phyloP scores from a whole-genome alignment of 2,329 filamentous ascomycete genomes.

The Pseudogymnoascus pannorum region DNA sequence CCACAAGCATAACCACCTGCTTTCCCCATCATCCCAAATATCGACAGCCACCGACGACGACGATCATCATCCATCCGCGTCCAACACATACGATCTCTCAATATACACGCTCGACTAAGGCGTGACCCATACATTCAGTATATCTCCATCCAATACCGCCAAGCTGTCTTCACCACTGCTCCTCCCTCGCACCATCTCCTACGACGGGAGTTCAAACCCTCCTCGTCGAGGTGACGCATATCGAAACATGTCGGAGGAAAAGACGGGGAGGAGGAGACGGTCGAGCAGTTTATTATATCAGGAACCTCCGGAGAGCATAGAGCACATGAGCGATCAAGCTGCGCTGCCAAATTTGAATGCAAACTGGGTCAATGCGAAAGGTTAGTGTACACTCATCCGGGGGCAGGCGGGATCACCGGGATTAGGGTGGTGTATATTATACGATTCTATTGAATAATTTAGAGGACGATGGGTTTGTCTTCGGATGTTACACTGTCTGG shows the following conservation, averaged over 20 bases:
- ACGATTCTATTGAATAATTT: not conserved
- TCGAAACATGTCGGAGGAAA: conserved; percentile 51
- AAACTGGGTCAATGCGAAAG: conserved; percentile 99
- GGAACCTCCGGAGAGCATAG: conserved; percentile 90
- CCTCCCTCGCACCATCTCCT: conserved; percentile 83
- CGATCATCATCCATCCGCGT: not conserved
- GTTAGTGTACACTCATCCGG: conserved; percentile 45
- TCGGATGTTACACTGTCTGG: not conserved
- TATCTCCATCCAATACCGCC: conserved; percentile 61
- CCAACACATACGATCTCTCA: not conserved
- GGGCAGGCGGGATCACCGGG: not conserved
- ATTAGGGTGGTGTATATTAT: not conserved
- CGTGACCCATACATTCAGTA: conserved; percentile 23
- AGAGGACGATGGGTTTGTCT: not conserved
- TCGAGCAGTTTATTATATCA: conserved; percentile 98
- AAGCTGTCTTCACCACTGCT: conserved; percentile 90
- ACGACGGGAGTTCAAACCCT: conserved; percentile 72
- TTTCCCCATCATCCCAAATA: not conserved
- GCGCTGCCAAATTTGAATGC: conserved; percentile 93
- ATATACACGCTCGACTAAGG: not conserved
- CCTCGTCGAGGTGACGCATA: conserved; percentile 49
- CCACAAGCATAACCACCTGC: conserved; percentile 2
- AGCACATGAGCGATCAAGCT: conserved; percentile 95
- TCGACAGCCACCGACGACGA: not conserved
- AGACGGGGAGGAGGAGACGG: conserved; percentile 73